A percentile compares a stretch with the other conserved stretches of the same genome.
Evolutionary conservation across 108 stramenopile species (phyloP).

Genomic region (Fragilaria crotonensis): DNA sequence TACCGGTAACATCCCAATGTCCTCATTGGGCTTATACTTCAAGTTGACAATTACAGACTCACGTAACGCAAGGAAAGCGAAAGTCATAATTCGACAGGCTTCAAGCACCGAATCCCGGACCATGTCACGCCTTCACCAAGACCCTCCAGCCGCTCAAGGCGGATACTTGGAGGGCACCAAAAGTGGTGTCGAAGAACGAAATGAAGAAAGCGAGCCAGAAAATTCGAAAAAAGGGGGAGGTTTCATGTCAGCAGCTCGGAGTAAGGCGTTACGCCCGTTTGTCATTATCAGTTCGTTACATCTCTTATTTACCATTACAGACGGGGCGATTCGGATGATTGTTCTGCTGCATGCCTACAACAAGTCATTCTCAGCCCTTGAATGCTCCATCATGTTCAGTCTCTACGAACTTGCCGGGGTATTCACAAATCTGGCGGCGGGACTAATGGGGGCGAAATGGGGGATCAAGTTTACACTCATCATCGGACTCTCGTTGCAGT

Average conservation of each 20-base stretch:
- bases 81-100: too few relatives aligned
- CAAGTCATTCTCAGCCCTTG: slow-evolving; percentile 81
- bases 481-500: slow-evolving; percentile 61
- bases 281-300: slow-evolving; percentile 87
- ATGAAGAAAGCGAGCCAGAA: too few relatives aligned
- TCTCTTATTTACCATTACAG: slow-evolving; percentile 89
- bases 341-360: slow-evolving; percentile 91
- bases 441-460: slow-evolving; percentile 79
- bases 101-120: too few relatives aligned
- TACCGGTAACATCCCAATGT: too few relatives aligned
- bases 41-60: too few relatives aligned
- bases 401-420: slow-evolving; percentile 93
- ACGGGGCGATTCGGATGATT: slow-evolving; percentile 93
- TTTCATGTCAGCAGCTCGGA: slow-evolving; percentile 25
- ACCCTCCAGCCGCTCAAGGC: too few relatives aligned
- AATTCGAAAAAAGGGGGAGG: not conserved
- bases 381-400: slow-evolving; percentile 91
- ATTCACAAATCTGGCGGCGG: slow-evolving; percentile 89
- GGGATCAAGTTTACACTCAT: slow-evolving; percentile 83
- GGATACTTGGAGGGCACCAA: too few relatives aligned
- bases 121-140: too few relatives aligned
- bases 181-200: too few relatives aligned
- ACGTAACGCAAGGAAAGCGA: too few relatives aligned
- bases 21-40: too few relatives aligned
- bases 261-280: slow-evolving; percentile 73